Base-by-base conservation (phyloP, 2,329 filamentous ascomycete genomes). In the Celoporthe dispersa region DNA sequence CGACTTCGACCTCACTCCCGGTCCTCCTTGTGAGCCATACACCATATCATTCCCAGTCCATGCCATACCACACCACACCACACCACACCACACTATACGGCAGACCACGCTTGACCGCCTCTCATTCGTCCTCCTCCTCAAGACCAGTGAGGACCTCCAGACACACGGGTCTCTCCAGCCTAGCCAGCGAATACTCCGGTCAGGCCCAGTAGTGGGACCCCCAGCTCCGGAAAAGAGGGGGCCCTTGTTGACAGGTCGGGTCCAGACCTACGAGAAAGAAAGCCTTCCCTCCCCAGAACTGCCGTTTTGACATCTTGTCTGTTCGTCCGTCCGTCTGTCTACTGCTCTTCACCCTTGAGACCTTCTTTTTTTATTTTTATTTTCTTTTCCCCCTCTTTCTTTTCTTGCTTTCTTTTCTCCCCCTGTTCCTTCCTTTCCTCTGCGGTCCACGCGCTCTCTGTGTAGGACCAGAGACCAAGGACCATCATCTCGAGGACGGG, bases 191-290 rank as follows among this genome's bases (percentile, higher is more conserved):
- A 48, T 48, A 48, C 44, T n/a, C 22, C 22, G 7, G 44, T 48
- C 44, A n/a, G 2, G 22, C 44, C 22, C n/a, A 48, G 44, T 19
- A 48, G 44, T 48, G 44, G 44, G 44, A 48, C 44, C 44, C 22
- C 44, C 44, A 48, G 44, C 44, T n/a, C 44, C 22, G 8, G 22
- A 22, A 9, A 48, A 48, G n/a, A 48, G 22, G n/a, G 44, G 44
- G 44, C 7, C 44, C 44, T 7, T 48, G 28, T 61, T 61, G 57
- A 61, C 57, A 61, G 57, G 57, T 37, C 57, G 16, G 33, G 57
- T 39, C 57, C 57, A 61, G 57, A 61, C 57, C 31, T 37, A 12
- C 35, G 57, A 33, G n/a, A 61, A 12, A 39, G 7, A 12, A 39
- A 4, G 33, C 57, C n/a, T 11, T 9, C 11, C 57, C 57, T 39